Base-by-base conservation (phyloP, 306 rosid genomes). In the Vigna radiata region DNA sequence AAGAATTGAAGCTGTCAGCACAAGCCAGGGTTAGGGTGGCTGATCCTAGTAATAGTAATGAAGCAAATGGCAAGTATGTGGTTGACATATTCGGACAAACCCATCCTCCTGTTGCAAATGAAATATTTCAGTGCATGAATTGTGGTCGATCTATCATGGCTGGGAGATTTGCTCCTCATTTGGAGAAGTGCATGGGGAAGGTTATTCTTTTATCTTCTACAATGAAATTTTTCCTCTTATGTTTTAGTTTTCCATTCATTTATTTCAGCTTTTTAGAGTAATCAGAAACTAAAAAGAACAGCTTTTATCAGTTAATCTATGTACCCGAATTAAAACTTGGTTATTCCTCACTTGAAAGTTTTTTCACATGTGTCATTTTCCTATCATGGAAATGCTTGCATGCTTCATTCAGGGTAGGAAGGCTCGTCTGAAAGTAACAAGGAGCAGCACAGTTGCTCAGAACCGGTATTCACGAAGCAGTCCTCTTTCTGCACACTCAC, bases 101-200 rank as follows among this genome's bases (percentile, higher is more conserved):
- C 27, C 99, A 92, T 86, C 98, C 99, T 71, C 17, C 98, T 4
- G 90, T 96, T 19, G 99, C 99, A 47, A 87, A 62, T 67, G 98
- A 96, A 55, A 73, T 91, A 80, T 91, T 96, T 55, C 88, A 87
- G 13, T 96, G 99, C 89, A 91, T 96, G 99, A 96, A 96, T 67
- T 96, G 99, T 62, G 83, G 90, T 70, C 88, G 99, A 53, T 59
- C 96, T 46, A 87, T 92, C 64, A 63, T 85, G 83, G 99, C 99
- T 31, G 99, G 99, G 73, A 92, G 89, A 84, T 96, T 96, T 78
- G 99, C 99, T 64, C 99, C 99, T 81, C 99, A 96, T 85, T 71
- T 96, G 75, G 99, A 96, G 81, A 96, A 96, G 87, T 96, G 99
- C 88, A 96, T 96, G 99, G 99, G 99, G 64, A 96, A 93, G 99